phyloP scores from a whole-genome alignment of 1,284 basidiomycete genomes.

The Cryptococcus sp. region DNA sequence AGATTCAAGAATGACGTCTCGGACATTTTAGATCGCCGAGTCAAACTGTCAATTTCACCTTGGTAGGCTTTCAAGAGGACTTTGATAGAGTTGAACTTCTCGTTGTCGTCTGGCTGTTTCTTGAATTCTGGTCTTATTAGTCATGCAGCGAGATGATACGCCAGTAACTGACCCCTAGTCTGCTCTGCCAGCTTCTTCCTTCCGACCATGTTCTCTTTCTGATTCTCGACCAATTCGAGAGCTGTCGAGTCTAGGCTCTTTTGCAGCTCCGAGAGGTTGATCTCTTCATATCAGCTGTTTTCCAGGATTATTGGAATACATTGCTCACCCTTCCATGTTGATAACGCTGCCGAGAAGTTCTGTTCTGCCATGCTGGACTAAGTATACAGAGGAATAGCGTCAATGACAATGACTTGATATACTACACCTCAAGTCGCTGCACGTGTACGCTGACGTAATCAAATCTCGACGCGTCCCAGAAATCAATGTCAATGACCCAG shows the following conservation, averaged over 20 bases:
- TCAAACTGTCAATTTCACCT: slow-evolving; percentile 90
- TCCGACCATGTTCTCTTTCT: slow-evolving; percentile 92
- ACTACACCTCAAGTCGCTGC: no score
- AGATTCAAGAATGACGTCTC: slow-evolving; percentile 92
- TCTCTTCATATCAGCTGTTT: slow-evolving; percentile 54
- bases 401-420: no score
- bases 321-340: slow-evolving; percentile 76
- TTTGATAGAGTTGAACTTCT: slow-evolving; percentile 81
- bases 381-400: background rate
- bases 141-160: background rate
- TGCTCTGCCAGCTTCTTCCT: slow-evolving; percentile 87
- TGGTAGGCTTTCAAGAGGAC: slow-evolving; percentile 91
- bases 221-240: slow-evolving; percentile 91
- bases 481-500: background rate
- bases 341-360: slow-evolving; percentile 75
- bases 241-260: slow-evolving; percentile 85
- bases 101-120: slow-evolving; percentile 74
- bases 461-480: background rate
- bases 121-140: slow-evolving; percentile 70
- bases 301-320: background rate
- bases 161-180: slow-evolving; percentile 68
- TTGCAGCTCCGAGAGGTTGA: slow-evolving; percentile 84
- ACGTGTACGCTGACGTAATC: background rate
- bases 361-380: slow-evolving; percentile 42
- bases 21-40: slow-evolving; percentile 80